Percentiles rank a stretch among this genome's conserved stretches.
Conservation (phyloP, 495 filamentous ascomycete genomes). For the Lineolata rhizophorae region DNA sequence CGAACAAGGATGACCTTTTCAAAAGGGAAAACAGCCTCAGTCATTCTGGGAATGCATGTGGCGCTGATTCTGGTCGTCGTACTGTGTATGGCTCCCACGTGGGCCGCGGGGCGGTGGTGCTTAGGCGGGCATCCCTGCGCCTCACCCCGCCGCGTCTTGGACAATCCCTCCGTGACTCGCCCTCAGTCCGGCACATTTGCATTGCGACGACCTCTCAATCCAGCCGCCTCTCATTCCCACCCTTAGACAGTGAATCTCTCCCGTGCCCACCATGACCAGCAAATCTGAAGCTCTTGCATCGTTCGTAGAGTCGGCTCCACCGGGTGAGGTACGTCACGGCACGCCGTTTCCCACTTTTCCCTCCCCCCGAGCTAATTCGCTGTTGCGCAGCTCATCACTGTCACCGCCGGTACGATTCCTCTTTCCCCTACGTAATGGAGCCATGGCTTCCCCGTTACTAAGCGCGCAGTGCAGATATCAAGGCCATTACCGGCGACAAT, state of each 20-base stretch:
- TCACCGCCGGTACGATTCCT: constrained; percentile 55
- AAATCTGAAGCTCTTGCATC: constrained; percentile 26
- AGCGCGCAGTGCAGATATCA: constrained; percentile 44
- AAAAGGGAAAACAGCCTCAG: no score
- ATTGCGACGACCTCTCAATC: not conserved
- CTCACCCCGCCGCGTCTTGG: no score
- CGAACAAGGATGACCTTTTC: no score
- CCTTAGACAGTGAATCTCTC: not conserved
- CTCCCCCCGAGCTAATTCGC: constrained; percentile 7
- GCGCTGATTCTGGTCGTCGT: no score
- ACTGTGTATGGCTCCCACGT: no score
- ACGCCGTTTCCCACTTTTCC: not conserved
- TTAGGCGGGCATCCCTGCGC: no score
- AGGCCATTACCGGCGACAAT: constrained; percentile 53
- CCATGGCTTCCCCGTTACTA: not conserved
- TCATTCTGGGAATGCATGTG: no score
- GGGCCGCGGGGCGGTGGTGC: no score
- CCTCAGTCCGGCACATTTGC: not conserved
- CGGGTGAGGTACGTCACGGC: constrained; percentile 61
- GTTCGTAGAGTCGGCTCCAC: constrained; percentile 86
- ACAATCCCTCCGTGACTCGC: no score
- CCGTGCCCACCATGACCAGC: constrained; percentile 9
- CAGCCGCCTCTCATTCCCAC: not conserved
- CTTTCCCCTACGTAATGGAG: not conserved
- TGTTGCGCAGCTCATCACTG: constrained; percentile 55